These are phyloP conservation scores for Cytospora chrysosperma DNA, from an alignment of 2,329 filamentous ascomycete genomes.

Conservation along the genomic window DNA sequence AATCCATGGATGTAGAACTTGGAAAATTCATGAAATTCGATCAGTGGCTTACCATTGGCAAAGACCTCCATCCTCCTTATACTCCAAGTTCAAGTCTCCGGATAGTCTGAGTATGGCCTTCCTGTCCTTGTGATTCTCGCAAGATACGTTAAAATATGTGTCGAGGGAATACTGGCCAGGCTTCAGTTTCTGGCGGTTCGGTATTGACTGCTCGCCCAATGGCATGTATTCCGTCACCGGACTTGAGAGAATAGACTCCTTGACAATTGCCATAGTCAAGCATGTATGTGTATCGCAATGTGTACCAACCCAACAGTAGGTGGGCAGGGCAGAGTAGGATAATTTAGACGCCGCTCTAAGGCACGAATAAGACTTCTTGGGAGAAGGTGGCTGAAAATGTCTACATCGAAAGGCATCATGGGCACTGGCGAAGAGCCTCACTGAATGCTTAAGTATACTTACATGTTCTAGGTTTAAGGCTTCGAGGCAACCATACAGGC, in stretches of 20 bases:
- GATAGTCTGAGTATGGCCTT: conserved; percentile 2
- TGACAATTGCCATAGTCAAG: background rate
- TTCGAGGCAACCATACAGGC: conserved; percentile 1
- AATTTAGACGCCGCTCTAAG: background rate
- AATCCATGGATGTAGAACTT: no score
- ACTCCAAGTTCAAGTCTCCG: background rate
- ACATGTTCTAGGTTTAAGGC: conserved; percentile 5
- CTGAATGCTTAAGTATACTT: background rate
- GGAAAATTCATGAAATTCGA: background rate
- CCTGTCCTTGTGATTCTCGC: conserved; percentile 8
- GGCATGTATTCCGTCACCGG: background rate
- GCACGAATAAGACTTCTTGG: background rate
- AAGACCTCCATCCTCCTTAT: background rate
- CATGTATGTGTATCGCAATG: background rate
- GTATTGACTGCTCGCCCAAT: background rate
- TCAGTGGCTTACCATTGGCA: background rate
- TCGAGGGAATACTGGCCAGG: conserved; percentile 9
- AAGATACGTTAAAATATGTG: background rate
- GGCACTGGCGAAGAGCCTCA: conserved; percentile 2
- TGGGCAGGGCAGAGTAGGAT: background rate
- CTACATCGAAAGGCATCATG: background rate
- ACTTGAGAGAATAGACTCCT: conserved; percentile 1
- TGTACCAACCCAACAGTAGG: background rate
- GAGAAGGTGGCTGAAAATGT: background rate
- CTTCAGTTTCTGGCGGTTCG: background rate